Evolutionary conservation across 345 rosid genomes (phyloP).

Genomic region (Salix dunnii): DNA sequence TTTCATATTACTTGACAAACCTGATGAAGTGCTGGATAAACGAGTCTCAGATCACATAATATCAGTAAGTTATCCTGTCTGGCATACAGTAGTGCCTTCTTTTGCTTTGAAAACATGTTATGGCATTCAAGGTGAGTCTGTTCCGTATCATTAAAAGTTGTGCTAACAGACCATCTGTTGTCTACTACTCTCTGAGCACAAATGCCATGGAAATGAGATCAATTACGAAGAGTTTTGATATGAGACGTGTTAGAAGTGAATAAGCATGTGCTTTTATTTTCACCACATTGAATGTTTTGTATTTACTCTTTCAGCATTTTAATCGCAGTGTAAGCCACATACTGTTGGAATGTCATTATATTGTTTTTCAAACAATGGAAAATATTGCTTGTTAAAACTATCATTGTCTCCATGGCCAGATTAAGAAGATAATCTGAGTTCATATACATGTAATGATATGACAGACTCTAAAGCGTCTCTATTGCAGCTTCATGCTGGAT

Average conservation of each 20-base stretch:
- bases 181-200: not conserved
- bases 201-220: not conserved
- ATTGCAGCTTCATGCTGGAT: constrained; percentile 81
- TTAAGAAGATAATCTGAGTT: not conserved
- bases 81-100: constrained; percentile 17
- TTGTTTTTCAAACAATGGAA: not conserved
- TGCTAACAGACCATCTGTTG: not conserved
- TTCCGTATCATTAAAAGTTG: not conserved
- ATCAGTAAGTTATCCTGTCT: constrained; percentile 63
- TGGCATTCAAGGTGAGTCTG: not conserved
- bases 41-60: constrained; percentile 90
- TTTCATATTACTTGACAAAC: constrained; percentile 94
- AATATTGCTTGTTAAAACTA: not conserved
- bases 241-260: not conserved
- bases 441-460: not conserved
- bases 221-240: not conserved
- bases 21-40: constrained; percentile 88
- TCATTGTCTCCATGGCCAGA: not conserved
- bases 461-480: constrained; percentile 6
- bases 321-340: not conserved
- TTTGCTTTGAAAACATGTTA: not conserved
- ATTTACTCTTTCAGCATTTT: not conserved
- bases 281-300: not conserved
- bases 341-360: not conserved
- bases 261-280: not conserved